Evolutionary conservation across 768 basidiomycete genomes (phyloP), one percentile per base, ranked within the genome.

Genomic region (Boletus bicolor): DNA sequence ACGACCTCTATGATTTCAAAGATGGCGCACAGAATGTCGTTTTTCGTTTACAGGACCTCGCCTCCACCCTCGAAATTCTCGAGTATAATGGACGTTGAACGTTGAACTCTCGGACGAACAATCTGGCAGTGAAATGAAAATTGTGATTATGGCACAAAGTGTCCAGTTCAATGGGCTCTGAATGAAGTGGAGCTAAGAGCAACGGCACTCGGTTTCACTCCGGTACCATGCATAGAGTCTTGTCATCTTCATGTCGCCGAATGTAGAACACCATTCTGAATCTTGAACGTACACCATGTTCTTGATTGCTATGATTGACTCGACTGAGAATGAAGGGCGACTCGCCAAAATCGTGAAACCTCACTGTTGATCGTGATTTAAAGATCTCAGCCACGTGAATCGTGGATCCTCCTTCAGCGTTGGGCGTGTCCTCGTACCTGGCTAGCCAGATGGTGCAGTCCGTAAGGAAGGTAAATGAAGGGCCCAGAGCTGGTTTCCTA

Each of bases 361-460:
- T 58, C 55, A 82, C 80, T 37, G 70, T 74, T 7, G 67, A 67
- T 54, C 73, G 78, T 30, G 81, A 81, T 60, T 71, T 69, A 49
- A 79, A 72, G 6, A 80, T 65, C 56, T 80, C 76, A 14, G 73
- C 75, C 6, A 71, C 63, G 43, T 76, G 74, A 12, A 64, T 43
- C 52, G 57, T 62, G 38, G 54, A 56, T 44, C 58, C 65, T 48
- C 47, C 42, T 26, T 72, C 67, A 14, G 46, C 34, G 4, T 49
- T 58, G 21, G 49, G 32, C 7, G 32, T 19, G 34, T 58, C 62
- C 10, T 59, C 53, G 3, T 58, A 61, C 34, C 61, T 70, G 10
- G 79, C 75, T 10, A 90, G 73, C 89, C 89, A 91, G n/a, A 92
- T 60, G 0, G 86, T 87, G 15, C 81, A 82, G 62, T 91, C 90